Evolutionary conservation across 192 early-diverging fungal genomes (phyloP), one percentile per base, ranked within the genome.

Genomic region (Polychytrium aggregatum): DNA sequence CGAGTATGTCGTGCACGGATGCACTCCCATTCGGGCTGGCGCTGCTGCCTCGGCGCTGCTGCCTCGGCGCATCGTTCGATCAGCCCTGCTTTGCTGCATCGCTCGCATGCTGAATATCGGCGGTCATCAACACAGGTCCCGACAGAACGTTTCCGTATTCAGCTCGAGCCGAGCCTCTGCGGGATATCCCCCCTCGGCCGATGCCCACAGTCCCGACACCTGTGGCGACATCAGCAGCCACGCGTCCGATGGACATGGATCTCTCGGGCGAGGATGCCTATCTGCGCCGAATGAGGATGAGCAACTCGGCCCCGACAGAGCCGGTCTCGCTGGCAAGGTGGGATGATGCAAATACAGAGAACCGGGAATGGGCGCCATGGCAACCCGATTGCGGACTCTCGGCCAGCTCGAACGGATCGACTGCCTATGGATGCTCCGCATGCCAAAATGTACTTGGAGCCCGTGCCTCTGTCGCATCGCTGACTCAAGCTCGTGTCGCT

Each of bases 181-280:
- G 18, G 17, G 17, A 8, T 37, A 25, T 18, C 39, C 20, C 16
- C 44, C 35, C 45, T 37, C 50, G 51, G 44, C 24, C 53, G 53
- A 35, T 62, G 50, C 30, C 62, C 11, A 25, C 36, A 11, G 9
- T 37, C 3, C 9, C 45, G 6, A 26, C 37, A 7, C 24, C 55
- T 20, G 37, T 44, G 13, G 53, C 17, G 10, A 27, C 48, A 14
- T 45, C 60, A 14, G 39, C 60, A 25, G 48, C 43, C 17, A 33
- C 17, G 14, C 29, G 24, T 1, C 33, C 44, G 17, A 45, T 82
- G 2, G 57, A 67, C 42, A 42, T 67, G 10, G 73, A 78, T 30
- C 59, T 64, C 11, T 65, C 82, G 0, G 82, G 72, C n/a, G 82
- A 84, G 41, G 82, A 84, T 48, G 82, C 82, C 1, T 84, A 75